These are phyloP conservation scores for Claviceps capensis DNA, from an alignment of 2,329 filamentous ascomycete genomes.

Conservation along the genomic window DNA sequence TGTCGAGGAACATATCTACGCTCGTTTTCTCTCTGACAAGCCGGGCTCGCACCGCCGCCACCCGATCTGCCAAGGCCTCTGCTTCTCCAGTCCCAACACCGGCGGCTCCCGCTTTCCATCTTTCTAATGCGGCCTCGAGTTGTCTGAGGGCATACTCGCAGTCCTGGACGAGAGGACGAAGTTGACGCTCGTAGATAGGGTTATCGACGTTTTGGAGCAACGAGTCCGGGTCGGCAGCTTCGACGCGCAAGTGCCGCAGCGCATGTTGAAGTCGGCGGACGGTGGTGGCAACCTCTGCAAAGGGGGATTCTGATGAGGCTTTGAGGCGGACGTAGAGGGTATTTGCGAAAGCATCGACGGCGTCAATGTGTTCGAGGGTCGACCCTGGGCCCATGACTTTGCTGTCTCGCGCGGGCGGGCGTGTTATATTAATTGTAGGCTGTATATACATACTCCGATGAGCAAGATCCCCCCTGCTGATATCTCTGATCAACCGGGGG, in stretches of 20 bases:
- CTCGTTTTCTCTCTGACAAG: constrained; percentile 38
- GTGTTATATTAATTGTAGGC: not conserved
- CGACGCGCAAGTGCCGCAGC: constrained; percentile 43
- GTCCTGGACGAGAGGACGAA: constrained; percentile 39
- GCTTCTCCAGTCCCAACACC: constrained; percentile 14
- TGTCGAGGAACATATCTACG: constrained; percentile 43
- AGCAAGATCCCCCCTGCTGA: too few relatives aligned
- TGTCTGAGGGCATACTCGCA: constrained; percentile 41
- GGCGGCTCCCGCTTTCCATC: constrained; percentile 20
- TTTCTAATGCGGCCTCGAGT: constrained; percentile 38
- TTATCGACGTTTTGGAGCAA: constrained; percentile 32
- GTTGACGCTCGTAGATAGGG: constrained; percentile 32
- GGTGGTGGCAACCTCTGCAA: constrained; percentile 35
- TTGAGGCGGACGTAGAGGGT: constrained; percentile 41
- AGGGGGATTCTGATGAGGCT: constrained; percentile 27
- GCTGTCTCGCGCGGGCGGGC: not conserved
- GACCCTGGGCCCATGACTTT: constrained; percentile 19
- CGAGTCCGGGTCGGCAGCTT: constrained; percentile 43
- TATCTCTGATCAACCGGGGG: too few relatives aligned
- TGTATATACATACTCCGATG: not conserved
- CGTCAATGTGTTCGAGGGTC: constrained; percentile 35
- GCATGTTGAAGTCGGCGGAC: constrained; percentile 41
- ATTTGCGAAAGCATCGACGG: constrained; percentile 40
- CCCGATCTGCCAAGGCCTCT: constrained; percentile 21
- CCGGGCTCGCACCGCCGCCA: constrained; percentile 30